phyloP scores from a whole-genome alignment of 768 basidiomycete genomes.

The Trametes cingulata region DNA sequence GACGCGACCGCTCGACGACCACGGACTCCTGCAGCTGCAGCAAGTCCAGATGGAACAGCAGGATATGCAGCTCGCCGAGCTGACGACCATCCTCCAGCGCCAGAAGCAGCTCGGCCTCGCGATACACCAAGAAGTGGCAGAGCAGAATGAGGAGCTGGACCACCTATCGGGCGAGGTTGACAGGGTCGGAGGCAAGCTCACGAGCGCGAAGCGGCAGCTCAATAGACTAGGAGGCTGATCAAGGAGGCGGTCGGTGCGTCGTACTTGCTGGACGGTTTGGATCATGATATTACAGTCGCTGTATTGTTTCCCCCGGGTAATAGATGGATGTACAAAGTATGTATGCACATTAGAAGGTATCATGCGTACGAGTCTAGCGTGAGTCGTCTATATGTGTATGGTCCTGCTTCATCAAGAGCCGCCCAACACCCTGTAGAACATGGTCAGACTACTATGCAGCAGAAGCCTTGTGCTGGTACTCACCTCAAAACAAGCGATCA shows the following conservation, averaged over 20 bases:
- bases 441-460: background rate
- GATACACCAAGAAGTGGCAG: constrained; percentile 76
- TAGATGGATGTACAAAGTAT: constrained; percentile 23
- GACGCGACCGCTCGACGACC: constrained; percentile 86
- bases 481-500: constrained; percentile 96
- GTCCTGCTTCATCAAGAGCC: constrained; percentile 42
- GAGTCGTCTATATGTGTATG: constrained; percentile 18
- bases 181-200: constrained; percentile 73
- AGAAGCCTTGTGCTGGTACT: constrained; percentile 24
- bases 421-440: constrained; percentile 55
- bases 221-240: constrained; percentile 63
- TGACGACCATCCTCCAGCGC: constrained; percentile 80
- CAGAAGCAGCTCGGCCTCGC: constrained; percentile 87
- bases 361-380: constrained; percentile 13
- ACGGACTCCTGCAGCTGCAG: constrained; percentile 79
- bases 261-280: constrained; percentile 2
- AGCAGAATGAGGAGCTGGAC: constrained; percentile 88
- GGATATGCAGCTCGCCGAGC: constrained; percentile 75
- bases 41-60: constrained; percentile 80
- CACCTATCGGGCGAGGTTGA: constrained; percentile 77
- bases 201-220: constrained; percentile 78
- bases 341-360: constrained; percentile 14
- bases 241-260: background rate
- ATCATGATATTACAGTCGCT: constrained; percentile 18
- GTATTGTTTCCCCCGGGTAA: constrained; percentile 17